Evolutionary conservation across 1,284 basidiomycete species (phyloP).

Genomic region (Rhodotorula sp.): DNA sequence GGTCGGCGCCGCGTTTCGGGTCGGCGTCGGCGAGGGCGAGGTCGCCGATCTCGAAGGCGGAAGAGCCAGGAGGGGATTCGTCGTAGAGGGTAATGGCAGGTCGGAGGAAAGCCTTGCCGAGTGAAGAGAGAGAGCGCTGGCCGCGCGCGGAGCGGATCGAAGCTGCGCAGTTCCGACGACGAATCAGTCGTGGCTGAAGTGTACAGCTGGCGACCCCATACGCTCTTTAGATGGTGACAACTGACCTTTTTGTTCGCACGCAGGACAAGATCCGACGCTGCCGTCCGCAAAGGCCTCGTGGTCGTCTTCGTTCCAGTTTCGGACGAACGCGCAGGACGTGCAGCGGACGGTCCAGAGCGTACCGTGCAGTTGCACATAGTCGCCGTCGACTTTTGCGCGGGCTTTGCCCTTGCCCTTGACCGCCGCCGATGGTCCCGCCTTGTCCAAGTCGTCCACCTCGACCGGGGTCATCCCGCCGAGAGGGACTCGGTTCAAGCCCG

Average conservation of each 20-base stretch:
- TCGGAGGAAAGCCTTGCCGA: slow-evolving; percentile 69
- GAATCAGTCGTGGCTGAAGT: neutral
- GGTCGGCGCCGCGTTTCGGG: slow-evolving; percentile 67
- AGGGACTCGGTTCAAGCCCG: slow-evolving; percentile 17
- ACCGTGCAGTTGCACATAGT: slow-evolving; percentile 33
- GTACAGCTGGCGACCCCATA: too few relatives aligned
- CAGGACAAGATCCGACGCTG: slow-evolving; percentile 25
- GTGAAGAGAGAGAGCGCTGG: slow-evolving; percentile 70
- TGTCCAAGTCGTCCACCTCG: neutral
- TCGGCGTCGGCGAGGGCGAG: slow-evolving; percentile 70
- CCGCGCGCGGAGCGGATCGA: slow-evolving; percentile 72
- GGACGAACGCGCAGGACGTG: slow-evolving; percentile 29
- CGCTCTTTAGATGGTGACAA: too few relatives aligned
- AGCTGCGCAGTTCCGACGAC: slow-evolving; percentile 54
- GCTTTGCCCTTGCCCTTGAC: slow-evolving; percentile 27
- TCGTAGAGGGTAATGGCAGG: slow-evolving; percentile 88
- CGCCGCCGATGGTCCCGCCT: neutral
- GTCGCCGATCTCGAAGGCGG: slow-evolving; percentile 74
- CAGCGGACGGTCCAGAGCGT: slow-evolving; percentile 27
- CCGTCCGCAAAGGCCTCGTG: slow-evolving; percentile 12
- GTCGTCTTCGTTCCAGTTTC: slow-evolving; percentile 15
- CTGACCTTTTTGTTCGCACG: slow-evolving; percentile 28
- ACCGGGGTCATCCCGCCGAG: slow-evolving; percentile 13
- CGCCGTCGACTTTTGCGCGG: slow-evolving; percentile 23
- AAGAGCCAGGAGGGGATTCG: slow-evolving; percentile 63